A percentile compares a stretch with the other conserved stretches of the same genome.
phyloP scores from a whole-genome alignment of 495 filamentous ascomycete species.

The Penicillium cinerascens region DNA sequence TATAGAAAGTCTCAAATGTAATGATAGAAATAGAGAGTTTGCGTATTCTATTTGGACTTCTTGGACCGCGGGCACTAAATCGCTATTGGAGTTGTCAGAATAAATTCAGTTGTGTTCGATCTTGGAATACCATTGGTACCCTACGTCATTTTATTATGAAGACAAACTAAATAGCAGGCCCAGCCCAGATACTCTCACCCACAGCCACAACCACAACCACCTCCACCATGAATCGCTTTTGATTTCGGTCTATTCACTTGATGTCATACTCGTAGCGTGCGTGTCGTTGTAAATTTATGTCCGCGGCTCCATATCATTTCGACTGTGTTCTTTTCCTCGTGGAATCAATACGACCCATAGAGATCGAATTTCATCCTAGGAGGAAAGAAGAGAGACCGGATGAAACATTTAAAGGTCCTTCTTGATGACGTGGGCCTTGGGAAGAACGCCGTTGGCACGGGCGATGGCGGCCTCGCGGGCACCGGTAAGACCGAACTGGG shows the following conservation, averaged over 20 bases:
- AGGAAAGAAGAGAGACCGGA: slow-evolving; percentile 8
- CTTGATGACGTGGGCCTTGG: slow-evolving; percentile 39
- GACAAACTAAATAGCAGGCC: neutral
- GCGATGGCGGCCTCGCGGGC: slow-evolving; percentile 52
- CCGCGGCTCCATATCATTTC: slow-evolving; percentile 3
- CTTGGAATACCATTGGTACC: no score
- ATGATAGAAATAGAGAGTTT: no score
- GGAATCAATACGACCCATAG: neutral
- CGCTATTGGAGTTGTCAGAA: no score
- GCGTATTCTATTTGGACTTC: no score
- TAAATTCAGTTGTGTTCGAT: no score
- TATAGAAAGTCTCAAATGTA: no score
- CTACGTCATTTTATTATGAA: no score
- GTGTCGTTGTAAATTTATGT: slow-evolving; percentile 1
- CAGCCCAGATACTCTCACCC: neutral
- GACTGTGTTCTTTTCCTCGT: neutral
- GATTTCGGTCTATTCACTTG: slow-evolving; percentile 7
- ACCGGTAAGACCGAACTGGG: slow-evolving; percentile 71
- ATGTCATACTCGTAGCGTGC: slow-evolving; percentile 13
- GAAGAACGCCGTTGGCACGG: slow-evolving; percentile 37
- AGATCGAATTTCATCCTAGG: neutral
- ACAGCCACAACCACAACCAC: neutral
- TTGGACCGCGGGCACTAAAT: no score
- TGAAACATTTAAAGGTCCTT: slow-evolving; percentile 30
- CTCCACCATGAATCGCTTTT: neutral